These are phyloP conservation scores for Niebla homalea DNA, from an alignment of 495 filamentous ascomycete genomes.

Conservation along the genomic window DNA sequence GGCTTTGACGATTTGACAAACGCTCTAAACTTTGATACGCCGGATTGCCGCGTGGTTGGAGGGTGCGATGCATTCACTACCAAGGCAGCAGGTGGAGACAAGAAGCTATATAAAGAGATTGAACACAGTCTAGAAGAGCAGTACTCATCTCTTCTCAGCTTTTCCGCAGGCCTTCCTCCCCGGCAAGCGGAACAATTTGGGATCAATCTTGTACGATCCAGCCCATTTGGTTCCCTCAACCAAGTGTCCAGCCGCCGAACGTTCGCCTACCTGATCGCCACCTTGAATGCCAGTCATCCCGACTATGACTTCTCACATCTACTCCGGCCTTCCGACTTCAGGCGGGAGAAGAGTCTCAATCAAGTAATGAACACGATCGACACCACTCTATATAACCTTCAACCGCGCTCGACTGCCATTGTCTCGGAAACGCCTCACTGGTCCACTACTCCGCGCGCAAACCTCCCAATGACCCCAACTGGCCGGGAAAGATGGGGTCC, in stretches of 20 bases:
- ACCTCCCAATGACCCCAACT: slow-evolving; percentile 18
- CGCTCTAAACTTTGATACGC: slow-evolving; percentile 86
- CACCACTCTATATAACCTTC: slow-evolving; percentile 69
- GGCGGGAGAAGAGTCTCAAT: slow-evolving; percentile 58
- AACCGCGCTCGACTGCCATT: slow-evolving; percentile 37
- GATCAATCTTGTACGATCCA: slow-evolving; percentile 67
- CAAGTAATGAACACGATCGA: slow-evolving; percentile 75
- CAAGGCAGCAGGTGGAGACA: slow-evolving; percentile 85
- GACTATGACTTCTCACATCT: slow-evolving; percentile 96
- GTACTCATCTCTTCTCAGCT: slow-evolving; percentile 71
- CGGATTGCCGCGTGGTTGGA: slow-evolving; percentile 77
- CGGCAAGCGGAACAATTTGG: slow-evolving; percentile 45
- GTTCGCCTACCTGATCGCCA: slow-evolving; percentile 92
- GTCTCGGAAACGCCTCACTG: slow-evolving; percentile 13
- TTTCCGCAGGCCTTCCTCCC: slow-evolving; percentile 70
- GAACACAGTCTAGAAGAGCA: slow-evolving; percentile 77
- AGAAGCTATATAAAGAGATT: slow-evolving; percentile 93
- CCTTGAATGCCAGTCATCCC: slow-evolving; percentile 90
- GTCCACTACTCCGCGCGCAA: slow-evolving; percentile 11
- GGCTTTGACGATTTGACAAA: slow-evolving; percentile 78
- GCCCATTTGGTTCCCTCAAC: slow-evolving; percentile 79
- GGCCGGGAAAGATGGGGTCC: slow-evolving; percentile 55
- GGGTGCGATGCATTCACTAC: slow-evolving; percentile 95
- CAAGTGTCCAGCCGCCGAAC: slow-evolving; percentile 78
- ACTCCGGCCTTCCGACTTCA: slow-evolving; percentile 76